Evolutionary conservation across 2,329 filamentous ascomycete species (phyloP).

Genomic region (Aureobasidium pullulans): DNA sequence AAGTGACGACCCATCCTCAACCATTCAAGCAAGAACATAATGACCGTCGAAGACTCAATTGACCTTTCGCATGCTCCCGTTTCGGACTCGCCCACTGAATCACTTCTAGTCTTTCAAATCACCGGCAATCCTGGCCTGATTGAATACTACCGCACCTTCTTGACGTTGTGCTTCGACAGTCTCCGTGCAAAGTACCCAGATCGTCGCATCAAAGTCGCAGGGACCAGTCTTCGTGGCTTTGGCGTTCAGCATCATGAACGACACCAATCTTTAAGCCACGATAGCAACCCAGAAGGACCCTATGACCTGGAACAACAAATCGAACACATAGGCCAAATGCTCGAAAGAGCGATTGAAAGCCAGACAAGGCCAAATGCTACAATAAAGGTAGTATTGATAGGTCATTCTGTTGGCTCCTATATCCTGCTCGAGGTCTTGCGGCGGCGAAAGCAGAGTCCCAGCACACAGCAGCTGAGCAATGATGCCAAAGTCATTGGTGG

Average conservation of each 20-base stretch:
- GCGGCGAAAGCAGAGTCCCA: conserved; percentile 16
- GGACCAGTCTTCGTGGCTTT: conserved; percentile 33
- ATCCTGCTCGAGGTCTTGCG: conserved; percentile 37
- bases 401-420: conserved; percentile 42
- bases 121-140: conserved; percentile 72
- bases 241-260: conserved; percentile 22
- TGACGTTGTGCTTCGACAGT: conserved; percentile 49
- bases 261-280: neutral
- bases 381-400: conserved; percentile 32
- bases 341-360: conserved; percentile 30
- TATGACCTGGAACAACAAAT: conserved; percentile 46
- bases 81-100: conserved; percentile 19
- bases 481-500: conserved; percentile 21
- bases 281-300: conserved; percentile 18
- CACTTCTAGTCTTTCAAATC: conserved; percentile 59
- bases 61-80: neutral
- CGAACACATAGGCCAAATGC: conserved; percentile 35
- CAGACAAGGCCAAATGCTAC: neutral
- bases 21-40: neutral
- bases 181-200: conserved; percentile 27
- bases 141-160: conserved; percentile 64
- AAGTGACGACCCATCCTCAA: neutral
- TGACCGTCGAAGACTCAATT: conserved; percentile 8
- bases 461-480: conserved; percentile 15
- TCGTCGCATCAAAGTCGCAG: conserved; percentile 10